Base-by-base conservation (phyloP, 2,329 filamentous ascomycete species). In the Lasiodiplodia citricola region DNA sequence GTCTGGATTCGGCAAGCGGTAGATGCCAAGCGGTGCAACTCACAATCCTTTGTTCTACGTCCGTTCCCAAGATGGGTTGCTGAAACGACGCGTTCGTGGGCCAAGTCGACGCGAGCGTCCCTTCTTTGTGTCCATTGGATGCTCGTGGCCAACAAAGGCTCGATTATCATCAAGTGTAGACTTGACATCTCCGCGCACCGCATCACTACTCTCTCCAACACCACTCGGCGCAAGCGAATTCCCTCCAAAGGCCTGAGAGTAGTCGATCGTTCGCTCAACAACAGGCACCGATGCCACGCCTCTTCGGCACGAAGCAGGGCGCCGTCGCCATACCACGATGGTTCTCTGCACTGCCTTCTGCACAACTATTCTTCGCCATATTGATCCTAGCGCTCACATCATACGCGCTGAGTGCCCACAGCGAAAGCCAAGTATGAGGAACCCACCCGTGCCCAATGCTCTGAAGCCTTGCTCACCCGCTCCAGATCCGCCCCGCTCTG, bases 351-450 rank as follows among this genome's bases (percentile, higher is more conserved):
- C 69, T 78, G 52, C 75, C 76, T 23, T 68, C 68, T 16, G 63
- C 75, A 16, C 76, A 79, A 60, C 57, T 77, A 38, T 60, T 78
- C 62, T 75, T 78, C 62, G 72, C 73, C 41, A 57, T 78, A 25
- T 65, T 78, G 3, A 60, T 74, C 8, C 70, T 78, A 25, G 75
- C 70, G 10, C 69, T 77, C 14, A 74, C 74, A 13, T 73, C 72
- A 2, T 78, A 76, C 57, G 37, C 55, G 28, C 14, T 67, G 65
- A 67, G 65, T 23, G 50, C 50, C 18, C 41, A 58, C 31, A 56
- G 38, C 25, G 73, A 71, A 11, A 72, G 74, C 1, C 71, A 70
- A 6, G 72, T 74, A 69, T 37, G 71, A 35, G 31, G 8, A 47
- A 47, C 16, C 6, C 16, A 18, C 71, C 16, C 38, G 25, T 14